Evolutionary conservation across 768 basidiomycete genomes (phyloP), one percentile per base, ranked within the genome.

Genomic region (Leucocoprinus birnbaumii): DNA sequence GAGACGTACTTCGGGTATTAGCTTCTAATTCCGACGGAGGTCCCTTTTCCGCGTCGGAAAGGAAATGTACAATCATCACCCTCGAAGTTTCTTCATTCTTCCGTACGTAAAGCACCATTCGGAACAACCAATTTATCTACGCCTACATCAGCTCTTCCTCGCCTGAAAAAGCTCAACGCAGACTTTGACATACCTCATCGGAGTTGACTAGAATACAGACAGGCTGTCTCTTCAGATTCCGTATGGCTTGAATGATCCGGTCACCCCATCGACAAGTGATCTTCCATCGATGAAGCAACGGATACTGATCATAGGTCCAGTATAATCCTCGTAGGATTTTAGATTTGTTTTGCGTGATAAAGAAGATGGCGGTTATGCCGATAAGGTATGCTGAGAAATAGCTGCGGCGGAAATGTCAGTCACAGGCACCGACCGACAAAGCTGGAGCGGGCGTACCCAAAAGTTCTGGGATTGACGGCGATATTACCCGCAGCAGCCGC

Each of bases 11-110:
- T 63, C 82, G 86, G 27, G 79, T 75, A 62, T 89, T 91, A 3
- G 86, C 85, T 63, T 85, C 87, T 60, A 91, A 67, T 61, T 91
- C 89, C 0, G 84, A 84, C 0, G 88, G 88, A 22, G 84, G 72
- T 0, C 74, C 77, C 11, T 68, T 67, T 27, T 79, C 80, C 21
- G 68, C 72, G 24, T 83, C 77, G 55, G 78, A 73, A 14, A n/a
- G 9, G 61, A 87, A 88, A 61, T 89, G 86, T 3, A 89, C 75
- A 11, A 90, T 77, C 67, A 87, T 87, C 53, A 90, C 60, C 59
- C 80, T 76, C 0, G 85, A 78, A 0, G 89, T 90, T 59, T 85
- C 83, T 65, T 91, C 88, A 60, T 87, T 89, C 53, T 74, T 71
- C 40, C 73, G 69, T 2, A 88, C 84, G 59, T 90, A 90, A 11